Conservation (phyloP, 352 stramenopile species). For the Phytopythium helicoides region DNA sequence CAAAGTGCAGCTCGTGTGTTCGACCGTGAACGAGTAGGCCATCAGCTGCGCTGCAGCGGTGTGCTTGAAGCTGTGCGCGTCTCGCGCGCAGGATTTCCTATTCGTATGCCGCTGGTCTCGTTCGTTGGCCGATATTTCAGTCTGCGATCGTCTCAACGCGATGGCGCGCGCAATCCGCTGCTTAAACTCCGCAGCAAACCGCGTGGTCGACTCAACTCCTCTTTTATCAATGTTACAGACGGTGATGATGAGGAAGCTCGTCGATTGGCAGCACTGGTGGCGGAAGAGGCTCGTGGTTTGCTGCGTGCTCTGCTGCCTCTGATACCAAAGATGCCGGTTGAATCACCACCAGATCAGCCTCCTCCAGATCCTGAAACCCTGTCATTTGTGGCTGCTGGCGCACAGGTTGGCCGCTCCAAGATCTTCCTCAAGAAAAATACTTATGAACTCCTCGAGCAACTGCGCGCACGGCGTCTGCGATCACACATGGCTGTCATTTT, state of each 20-base stretch:
- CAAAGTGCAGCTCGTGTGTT: slow-evolving; percentile 54
- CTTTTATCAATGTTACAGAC: slow-evolving; percentile 25
- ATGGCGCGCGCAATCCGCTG: slow-evolving; percentile 37
- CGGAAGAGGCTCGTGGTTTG: slow-evolving; percentile 61
- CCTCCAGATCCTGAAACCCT: slow-evolving; percentile 59
- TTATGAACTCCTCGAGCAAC: slow-evolving; percentile 90
- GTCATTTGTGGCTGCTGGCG: slow-evolving; percentile 51
- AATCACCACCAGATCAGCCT: slow-evolving; percentile 73
- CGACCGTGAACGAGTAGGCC: slow-evolving; percentile 65
- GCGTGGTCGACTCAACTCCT: slow-evolving; percentile 16
- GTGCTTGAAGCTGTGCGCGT: slow-evolving; percentile 88
- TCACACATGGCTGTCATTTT: slow-evolving; percentile 78
- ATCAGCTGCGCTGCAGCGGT: slow-evolving; percentile 85
- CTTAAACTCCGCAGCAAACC: slow-evolving; percentile 32
- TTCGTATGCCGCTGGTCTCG: slow-evolving; percentile 71
- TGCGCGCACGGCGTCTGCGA: slow-evolving; percentile 67
- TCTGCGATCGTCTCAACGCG: slow-evolving; percentile 28
- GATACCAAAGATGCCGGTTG: slow-evolving; percentile 85
- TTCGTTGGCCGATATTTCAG: slow-evolving; percentile 80
- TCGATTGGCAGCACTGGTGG: slow-evolving; percentile 17
- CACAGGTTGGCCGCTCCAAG: slow-evolving; percentile 95
- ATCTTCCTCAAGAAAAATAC: slow-evolving; percentile 94
- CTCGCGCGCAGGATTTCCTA: slow-evolving; percentile 77
- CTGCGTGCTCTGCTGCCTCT: slow-evolving; percentile 88
- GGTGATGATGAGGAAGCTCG: slow-evolving; percentile 36